These are phyloP conservation scores for Arachnopeziza araneosa DNA, from an alignment of 2,329 filamentous ascomycete species.

Conservation along the genomic window DNA sequence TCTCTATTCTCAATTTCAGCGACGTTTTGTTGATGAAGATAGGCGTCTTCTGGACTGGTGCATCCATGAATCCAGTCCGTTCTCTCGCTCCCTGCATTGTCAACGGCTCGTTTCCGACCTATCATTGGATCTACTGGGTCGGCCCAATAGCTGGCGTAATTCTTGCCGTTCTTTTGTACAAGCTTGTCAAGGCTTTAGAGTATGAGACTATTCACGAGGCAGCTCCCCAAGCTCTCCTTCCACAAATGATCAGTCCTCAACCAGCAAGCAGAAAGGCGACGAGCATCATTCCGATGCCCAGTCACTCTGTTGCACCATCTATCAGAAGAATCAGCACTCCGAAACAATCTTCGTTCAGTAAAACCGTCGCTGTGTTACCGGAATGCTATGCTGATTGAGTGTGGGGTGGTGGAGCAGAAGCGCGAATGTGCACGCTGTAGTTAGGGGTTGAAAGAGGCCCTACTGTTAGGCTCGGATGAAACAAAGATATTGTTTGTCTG, in stretches of 20 bases:
- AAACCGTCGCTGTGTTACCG: background rate
- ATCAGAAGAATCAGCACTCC: background rate
- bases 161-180: conserved; percentile 46
- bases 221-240: background rate
- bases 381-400: background rate
- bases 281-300: background rate
- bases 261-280: background rate
- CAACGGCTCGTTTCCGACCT: conserved; percentile 34
- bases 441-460: no score
- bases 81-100: conserved; percentile 43
- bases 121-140: conserved; percentile 48
- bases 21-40: background rate
- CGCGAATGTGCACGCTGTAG: no score
- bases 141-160: conserved; percentile 46
- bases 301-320: background rate
- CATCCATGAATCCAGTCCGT: conserved; percentile 42
- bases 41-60: conserved; percentile 44
- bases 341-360: background rate
- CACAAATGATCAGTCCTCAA: background rate
- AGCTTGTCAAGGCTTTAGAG: conserved; percentile 44
- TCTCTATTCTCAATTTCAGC: background rate
- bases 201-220: conserved; percentile 44
- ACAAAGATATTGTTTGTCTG: no score
- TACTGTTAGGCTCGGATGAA: no score
- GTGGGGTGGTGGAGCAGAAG: background rate